Evolutionary conservation across 1,139 yeast species (phyloP), one percentile per base, ranked within the genome.

Genomic region (Diutina pseudorugosa): DNA sequence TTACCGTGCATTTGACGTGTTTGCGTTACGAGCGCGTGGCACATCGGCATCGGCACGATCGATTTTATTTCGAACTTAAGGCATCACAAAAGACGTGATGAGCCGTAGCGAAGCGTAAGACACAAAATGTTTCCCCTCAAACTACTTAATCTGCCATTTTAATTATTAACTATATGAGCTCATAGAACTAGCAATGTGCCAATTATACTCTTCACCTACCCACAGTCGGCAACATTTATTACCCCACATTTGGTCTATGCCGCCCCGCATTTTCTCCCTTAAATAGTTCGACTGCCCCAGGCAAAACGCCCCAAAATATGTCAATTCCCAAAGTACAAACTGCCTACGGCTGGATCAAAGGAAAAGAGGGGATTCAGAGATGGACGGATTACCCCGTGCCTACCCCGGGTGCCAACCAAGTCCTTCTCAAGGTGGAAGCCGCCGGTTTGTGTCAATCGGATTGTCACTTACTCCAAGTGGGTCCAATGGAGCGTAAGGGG

Each of bases 381-480:
- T 62, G 61, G 51, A 58, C 57, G 20, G 57, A 67, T 53, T 52
- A 66, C 50, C 74, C 78, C 3, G 74, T 76, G 12, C 67, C 69
- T 3, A 57, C 57, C 33, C 79, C 81, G 0, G 63, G 61, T 2
- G 60, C 62, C 30, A 63, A 61, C 44, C 70, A 75, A 53, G 67
- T 76, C 1, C 64, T 78, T 19, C 61, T 78, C 50, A 74, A 76
- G 59, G 64, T 78, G 36, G 76, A 75, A 55, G 81, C 79, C 0
- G 78, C 78, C 1, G 82, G 83, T 2, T 65, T 78, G 55, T 78
- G 82, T 61, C 71, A 69, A 58, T 73, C 79, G 53, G 83, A 78
- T 59, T 66, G 76, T 20, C 80, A 76, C 58, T 65, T 76, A 21
- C 61, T 77, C 27, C 59, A 63, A 33, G 72, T 70, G n/a, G 58